Base-by-base conservation (phyloP, 768 basidiomycete species). In the Trametopsis cervina region DNA sequence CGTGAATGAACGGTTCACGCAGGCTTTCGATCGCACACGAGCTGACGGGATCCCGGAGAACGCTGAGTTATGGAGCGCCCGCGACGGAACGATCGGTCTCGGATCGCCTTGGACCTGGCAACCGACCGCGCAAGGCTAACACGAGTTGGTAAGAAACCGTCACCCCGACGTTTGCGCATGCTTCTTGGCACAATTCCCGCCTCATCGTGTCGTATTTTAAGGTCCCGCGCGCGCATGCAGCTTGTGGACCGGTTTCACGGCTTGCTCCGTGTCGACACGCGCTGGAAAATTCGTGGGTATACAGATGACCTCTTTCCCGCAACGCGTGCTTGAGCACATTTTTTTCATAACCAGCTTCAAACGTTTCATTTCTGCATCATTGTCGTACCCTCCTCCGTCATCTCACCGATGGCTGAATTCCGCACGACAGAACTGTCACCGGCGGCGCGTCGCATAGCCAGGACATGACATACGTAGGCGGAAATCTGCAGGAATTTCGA, bases 141-240 rank as follows among this genome's bases (percentile, higher is more conserved):
- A 33, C 29, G 29, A 33, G 9, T 33, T 33, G 29, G 29, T 15
- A 33, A 33, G 9, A 15, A 15, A 7, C 29, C 29, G 29, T 33
- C 29, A 15, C 15, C n/a, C n/a, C 29, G 29, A 33, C 29, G 29
- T 15, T 33, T 7, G 9, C 9, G 15, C 29, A 7, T 33, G 29
- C 46, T 47, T 46, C 39, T 9, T 7, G 45, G 45, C 33, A 39
- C 4, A 7, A 41, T 11, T 18, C 21, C 46, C 39, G 46, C 46
- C 46, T 41, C 37, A 21, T 33, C 29, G 29, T 33, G 44, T 20
- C 18, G 24, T 10, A 37, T 6, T 40, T 47, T 47, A 36, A 47
- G 18, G 9, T 46, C n/a, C n/a, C n/a, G n/a, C n/a, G n/a, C n/a
- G n/a, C n/a, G n/a, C n/a, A n/a, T n/a, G n/a, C n/a, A n/a, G n/a